These are phyloP conservation scores for Vigna hirtella DNA, from an alignment of 306 rosid genomes.

Conservation along the genomic window DNA sequence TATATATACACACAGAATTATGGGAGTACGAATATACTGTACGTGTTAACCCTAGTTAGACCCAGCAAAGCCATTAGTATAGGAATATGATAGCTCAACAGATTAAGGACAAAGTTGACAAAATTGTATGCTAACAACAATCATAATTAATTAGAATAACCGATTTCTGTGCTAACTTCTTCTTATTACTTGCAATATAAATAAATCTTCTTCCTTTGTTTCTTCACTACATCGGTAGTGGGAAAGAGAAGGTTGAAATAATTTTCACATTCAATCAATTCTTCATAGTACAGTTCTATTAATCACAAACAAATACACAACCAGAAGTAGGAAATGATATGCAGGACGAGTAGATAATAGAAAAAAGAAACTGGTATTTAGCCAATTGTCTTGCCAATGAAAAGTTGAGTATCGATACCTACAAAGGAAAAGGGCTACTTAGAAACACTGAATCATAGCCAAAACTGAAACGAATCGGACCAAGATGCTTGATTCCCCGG, in stretches of 20 bases:
- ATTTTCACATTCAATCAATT: neutral
- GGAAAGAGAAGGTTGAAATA: constrained; percentile 24
- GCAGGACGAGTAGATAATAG: neutral
- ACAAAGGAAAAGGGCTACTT: neutral
- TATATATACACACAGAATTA: neutral
- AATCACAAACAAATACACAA: neutral
- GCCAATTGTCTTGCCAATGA: neutral
- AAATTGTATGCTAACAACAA: neutral
- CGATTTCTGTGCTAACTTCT: neutral
- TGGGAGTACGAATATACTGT: neutral
- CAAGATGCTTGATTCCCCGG: constrained; percentile 86
- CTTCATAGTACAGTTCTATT: neutral
- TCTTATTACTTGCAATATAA: neutral
- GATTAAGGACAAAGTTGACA: neutral
- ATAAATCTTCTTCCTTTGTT: neutral
- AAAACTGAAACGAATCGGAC: constrained; percentile 64
- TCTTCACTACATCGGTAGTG: neutral
- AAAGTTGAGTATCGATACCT: neutral
- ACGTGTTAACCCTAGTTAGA: constrained; percentile 23
- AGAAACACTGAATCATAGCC: constrained; percentile 34
- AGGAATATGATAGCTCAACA: neutral
- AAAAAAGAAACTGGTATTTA: neutral
- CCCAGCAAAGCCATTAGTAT: neutral
- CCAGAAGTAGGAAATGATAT: constrained; percentile 9
- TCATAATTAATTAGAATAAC: neutral